Base-by-base conservation (phyloP, 257 asterid genomes). In the Fraxinus anomala region DNA sequence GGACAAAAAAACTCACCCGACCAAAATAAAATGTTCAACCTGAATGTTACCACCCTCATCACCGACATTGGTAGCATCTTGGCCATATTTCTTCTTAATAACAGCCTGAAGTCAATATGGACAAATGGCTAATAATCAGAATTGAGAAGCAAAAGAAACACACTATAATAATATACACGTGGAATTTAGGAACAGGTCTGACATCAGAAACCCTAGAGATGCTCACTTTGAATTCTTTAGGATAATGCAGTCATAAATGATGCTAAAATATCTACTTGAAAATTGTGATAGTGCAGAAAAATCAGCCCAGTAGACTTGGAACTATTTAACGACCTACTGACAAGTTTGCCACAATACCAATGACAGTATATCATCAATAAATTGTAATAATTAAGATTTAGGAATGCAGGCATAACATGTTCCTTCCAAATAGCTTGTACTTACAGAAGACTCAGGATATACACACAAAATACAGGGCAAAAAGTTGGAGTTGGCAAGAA, bases 31-130 rank as follows among this genome's bases (percentile, higher is more conserved):
- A 42, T 30, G 36, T 68, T 68, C 33, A 23, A 89, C 97, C 94
- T 92, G 98, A 84, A 94, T 94, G 81, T 94, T 94, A 73, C 97
- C 98, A 85, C 97, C 97, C 88, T 94, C 97, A 70, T 94, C 98
- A 74, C 98, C 98, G 21, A 94, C 98, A 84, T 94, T 94, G 72
- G 98, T 94, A 76, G 98, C 97, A 85, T 94, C 97, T 83, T 94
- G 98, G 24, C 97, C 97, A 51, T 94, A 92, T 70, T 94, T 94
- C 94, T 94, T 94, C 97, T 94, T 94, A 72, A 94, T 94, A 77
- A 94, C 98, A 85, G 97, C 54, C 97, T 94, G 92, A 40, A 84
- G 73, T 54, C 44, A 65, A 63, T 63, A 17, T 24, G 6, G 14
- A 26, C 11, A 61, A 54, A 61, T 61, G 30, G 67, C 6, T 9